Evolutionary conservation across 2,329 filamentous ascomycete genomes (phyloP), one percentile per base, ranked within the genome.

Genomic region (Corynespora cassiicola): DNA sequence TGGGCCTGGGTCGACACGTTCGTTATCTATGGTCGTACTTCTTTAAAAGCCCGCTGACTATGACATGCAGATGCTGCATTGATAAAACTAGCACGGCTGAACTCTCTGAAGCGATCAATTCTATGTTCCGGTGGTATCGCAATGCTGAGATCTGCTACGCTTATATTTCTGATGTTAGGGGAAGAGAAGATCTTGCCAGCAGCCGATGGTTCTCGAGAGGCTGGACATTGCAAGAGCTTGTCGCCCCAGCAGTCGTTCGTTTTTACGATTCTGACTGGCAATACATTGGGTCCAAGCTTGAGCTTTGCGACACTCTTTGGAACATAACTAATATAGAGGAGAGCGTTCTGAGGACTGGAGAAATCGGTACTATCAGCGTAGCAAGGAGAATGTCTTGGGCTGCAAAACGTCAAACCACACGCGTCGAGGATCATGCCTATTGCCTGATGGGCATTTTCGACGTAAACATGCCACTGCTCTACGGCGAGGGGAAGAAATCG

Each of bases 401-500:
- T 2, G 32, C 45, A 8, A 17, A 2, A 6, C 21, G 54, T 19
- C 7, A 39, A 6, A 52, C 51, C 0, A 55, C 53, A 7, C 34
- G 52, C 11, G 11, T 22, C 1, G 63, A 66, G 42, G 64, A 66
- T 36, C 31, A 29, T 6, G 56, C 60, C 2, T 68, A 68, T 30
- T 64, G 42, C 15, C 47, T 68, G 3, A 37, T 68, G 2, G 64
- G 64, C 1, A 43, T 66, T 2, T 63, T 65, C 34, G 42, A 43
- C 22, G 45, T 66, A 6, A 52, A 54, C 17, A 61, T 68, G 52
- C 50, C 59, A 3, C 36, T 63, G 7, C 32, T 62, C 1, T 66
- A 68, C 36, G 63, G 63, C 6, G 63, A 63, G 47, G 60, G 60
- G 3, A 7, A 42, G 6, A 38, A 42, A 14, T 55, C 57, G 2